Evolutionary conservation across 495 filamentous ascomycete species (phyloP).

Genomic region (Neurospora pannonica): DNA sequence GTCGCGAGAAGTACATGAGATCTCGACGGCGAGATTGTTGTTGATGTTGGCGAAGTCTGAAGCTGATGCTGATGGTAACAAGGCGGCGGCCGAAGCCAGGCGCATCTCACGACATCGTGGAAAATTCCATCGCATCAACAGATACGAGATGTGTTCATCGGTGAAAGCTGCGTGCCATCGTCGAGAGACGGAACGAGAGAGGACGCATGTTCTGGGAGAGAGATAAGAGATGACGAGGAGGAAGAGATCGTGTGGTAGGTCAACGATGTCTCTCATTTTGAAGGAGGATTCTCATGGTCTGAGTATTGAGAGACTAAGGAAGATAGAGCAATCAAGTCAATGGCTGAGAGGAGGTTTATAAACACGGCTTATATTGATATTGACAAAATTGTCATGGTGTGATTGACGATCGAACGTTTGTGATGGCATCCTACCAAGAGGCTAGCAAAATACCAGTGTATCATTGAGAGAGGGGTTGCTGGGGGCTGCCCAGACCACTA

Average conservation of each 20-base stretch:
- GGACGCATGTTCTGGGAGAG: constrained; percentile 40
- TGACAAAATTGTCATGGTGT: not conserved
- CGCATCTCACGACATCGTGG: constrained; percentile 47
- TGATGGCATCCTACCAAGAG: not conserved
- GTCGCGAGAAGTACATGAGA: not conserved
- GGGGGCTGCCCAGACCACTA: not conserved
- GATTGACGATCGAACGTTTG: not conserved
- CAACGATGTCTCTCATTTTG: constrained; percentile 36
- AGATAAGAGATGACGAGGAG: constrained; percentile 44
- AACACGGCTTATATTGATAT: not conserved
- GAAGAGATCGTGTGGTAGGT: constrained; percentile 44
- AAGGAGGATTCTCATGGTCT: not conserved
- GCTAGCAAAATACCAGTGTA: not conserved
- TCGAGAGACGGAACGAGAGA: constrained; percentile 46
- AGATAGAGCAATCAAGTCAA: not conserved
- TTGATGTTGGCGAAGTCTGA: not conserved
- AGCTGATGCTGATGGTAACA: not conserved
- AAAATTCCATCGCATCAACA: constrained; percentile 43
- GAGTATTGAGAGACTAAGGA: not conserved
- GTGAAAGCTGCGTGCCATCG: constrained; percentile 48
- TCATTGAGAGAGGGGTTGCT: not conserved
- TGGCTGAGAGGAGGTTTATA: not conserved
- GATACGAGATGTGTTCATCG: constrained; percentile 34
- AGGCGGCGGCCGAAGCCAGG: constrained; percentile 12
- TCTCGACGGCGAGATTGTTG: constrained; percentile 8